Base-by-base conservation (phyloP, 805 yeast genomes). In the Cyberlindnera bimundalis region DNA sequence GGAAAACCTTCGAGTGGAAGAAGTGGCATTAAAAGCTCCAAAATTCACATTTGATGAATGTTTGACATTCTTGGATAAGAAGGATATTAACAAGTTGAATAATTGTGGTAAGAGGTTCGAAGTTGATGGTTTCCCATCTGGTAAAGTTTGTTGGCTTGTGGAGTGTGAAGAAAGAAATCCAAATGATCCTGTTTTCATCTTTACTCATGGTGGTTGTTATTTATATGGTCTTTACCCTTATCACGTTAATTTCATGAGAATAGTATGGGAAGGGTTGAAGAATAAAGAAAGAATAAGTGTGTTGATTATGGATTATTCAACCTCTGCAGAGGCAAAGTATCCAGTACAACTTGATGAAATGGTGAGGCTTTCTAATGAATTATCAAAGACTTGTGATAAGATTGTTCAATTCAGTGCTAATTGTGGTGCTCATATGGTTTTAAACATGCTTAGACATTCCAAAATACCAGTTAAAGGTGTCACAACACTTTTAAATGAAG, bases 331-430 rank as follows among this genome's bases (percentile, higher is more conserved):
- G 15, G 38, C 35, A 8, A 28, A 28, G 21, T 39, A 34, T 27
- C 42, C 42, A 4, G 28, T 20, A 9, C 42, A 39, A 29, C 16
- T 39, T 16, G 38, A 39, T 18, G 33, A 39, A 14, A 7, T 39
- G 2, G 12, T 19, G 6, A 21, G 34, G 18, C 20, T 30, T 6
- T 33, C 31, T 16, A 34, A 39, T 25, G 25, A 17, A 13, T 19
- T 39, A n/a, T 33, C 30, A 10, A 18, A 21, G 19, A 24, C 19
- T 5, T 34, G 35, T 14, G 13, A 29, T 14, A 39, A n/a, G 24
- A 29, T 39, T 20, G 18, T 39, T 10, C 42, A 27, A 17, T 14
- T 34, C 11, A 33, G 38, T 17, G 42, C 29, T 17, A 33, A 29
- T 16, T 23, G 23, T 13, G 42, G 42, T 10, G 28, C 42, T 15